Evolutionary conservation across 2,329 filamentous ascomycete genomes (phyloP), one percentile per base, ranked within the genome.

Genomic region (Phyllosticta citribraziliensis): DNA sequence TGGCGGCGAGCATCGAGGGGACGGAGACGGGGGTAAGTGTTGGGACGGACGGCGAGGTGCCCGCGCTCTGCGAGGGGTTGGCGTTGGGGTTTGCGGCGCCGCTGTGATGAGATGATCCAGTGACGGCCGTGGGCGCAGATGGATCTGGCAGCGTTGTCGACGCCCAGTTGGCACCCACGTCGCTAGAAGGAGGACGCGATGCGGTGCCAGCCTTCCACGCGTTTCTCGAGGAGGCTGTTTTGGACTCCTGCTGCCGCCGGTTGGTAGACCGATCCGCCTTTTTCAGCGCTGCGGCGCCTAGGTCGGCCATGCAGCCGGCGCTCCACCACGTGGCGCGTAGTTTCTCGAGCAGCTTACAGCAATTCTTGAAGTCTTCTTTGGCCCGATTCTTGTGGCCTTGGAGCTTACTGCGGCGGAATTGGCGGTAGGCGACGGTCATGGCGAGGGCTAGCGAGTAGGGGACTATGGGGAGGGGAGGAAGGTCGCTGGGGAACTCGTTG

Each of bases 401-500:
- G 10, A 81, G 70, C 57, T 75, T 79, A 61, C 79, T 78, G 56
- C 79, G 78, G 24, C 82, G 80, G 53, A 82, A 77, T 61, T 83
- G 79, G 17, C 82, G 79, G 65, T 84, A 84, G 2, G 81, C 79
- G 1, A 84, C 81, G 2, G 79, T 79, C 63, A 84, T 75, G 2
- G 81, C 80, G 5, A 84, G 72, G 0, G 80, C 78, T 19, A 84
- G 74, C 3, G 81, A 79, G 64, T 84, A 84, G 2, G 82, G 80
- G 14, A 84, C 74, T 5, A 84, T 74, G 1, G 82, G 82, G 3
- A 84, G 70, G 0, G 80, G 80, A 24, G 81, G 76, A 1, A 84
- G 71, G 12, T 74, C 67, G 33, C 75, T 70, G 5, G 76, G 72
- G 19, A 76, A 73, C 66, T 80, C 76, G 30, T 75, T 73, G 12